Conservation (phyloP, 1,139 yeast species). For the Pichia sp. region DNA sequence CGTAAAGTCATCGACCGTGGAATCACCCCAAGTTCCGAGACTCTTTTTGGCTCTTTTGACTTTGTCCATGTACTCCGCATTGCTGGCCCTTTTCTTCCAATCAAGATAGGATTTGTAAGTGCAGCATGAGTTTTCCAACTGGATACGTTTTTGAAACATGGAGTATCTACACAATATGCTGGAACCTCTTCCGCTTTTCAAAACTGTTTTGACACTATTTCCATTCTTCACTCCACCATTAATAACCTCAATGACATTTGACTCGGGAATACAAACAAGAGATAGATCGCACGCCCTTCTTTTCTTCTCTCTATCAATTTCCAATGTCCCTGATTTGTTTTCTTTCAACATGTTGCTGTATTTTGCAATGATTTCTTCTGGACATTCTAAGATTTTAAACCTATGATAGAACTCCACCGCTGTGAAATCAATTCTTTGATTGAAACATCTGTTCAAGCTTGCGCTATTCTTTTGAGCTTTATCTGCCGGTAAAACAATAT, state of each 20-base stretch:
- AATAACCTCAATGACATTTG: conserved; percentile 19
- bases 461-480: conserved; percentile 25
- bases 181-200: conserved; percentile 13
- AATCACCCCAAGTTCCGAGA: not conserved
- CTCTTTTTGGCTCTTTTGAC: not conserved
- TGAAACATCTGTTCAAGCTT: conserved; percentile 54
- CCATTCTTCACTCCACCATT: conserved; percentile 30
- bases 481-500: conserved; percentile 48
- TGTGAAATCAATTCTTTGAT: not conserved
- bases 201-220: conserved; percentile 19
- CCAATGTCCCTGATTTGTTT: not conserved
- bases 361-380: not conserved
- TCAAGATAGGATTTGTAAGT: conserved; percentile 1
- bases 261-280: conserved; percentile 20
- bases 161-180: conserved; percentile 19
- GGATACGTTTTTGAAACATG: conserved; percentile 10
- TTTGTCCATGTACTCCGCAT: conserved; percentile 1
- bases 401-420: not conserved
- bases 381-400: not conserved
- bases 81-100: conserved; percentile 10
- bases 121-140: not conserved
- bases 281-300: conserved; percentile 19
- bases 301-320: not conserved
- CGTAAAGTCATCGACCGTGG: not conserved
- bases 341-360: not conserved